Percentiles rank a stretch among this genome's conserved stretches.
These are phyloP conservation scores for Elsinoe batatas DNA, from an alignment of 2,329 filamentous ascomycete genomes.

Conservation along the genomic window DNA sequence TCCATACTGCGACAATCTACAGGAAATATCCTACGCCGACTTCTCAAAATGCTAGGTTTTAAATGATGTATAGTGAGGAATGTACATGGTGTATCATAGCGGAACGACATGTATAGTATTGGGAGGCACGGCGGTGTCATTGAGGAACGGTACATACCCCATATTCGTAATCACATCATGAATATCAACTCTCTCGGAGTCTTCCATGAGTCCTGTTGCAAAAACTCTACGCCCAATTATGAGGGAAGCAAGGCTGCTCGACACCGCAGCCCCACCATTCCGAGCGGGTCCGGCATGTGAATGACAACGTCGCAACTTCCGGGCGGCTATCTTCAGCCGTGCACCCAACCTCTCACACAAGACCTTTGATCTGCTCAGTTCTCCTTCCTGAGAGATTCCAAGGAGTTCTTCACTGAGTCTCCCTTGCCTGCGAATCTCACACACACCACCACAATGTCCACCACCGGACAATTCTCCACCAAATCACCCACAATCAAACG, in stretches of 20 bases:
- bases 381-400: not conserved
- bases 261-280: not conserved
- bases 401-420: not conserved
- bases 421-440: not conserved
- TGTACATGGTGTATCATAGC: not conserved
- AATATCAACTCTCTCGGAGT: not conserved
- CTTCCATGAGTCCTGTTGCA: not conserved
- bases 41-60: not conserved
- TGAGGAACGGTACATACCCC: not conserved
- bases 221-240: not conserved
- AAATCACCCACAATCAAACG: slow-evolving; percentile 78
- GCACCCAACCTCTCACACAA: not conserved
- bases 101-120: not conserved
- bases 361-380: not conserved
- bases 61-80: not conserved
- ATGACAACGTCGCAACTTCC: slow-evolving; percentile 5
- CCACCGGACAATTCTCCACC: slow-evolving; percentile 45
- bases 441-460: not conserved
- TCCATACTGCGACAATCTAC: not conserved
- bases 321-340: not conserved
- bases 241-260: too few relatives aligned
- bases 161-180: not conserved
- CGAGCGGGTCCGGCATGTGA: not conserved
- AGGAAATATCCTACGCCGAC: not conserved
- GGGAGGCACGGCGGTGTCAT: not conserved